Base-by-base conservation (phyloP, 805 yeast species). In the Pichia cephalocereana region DNA sequence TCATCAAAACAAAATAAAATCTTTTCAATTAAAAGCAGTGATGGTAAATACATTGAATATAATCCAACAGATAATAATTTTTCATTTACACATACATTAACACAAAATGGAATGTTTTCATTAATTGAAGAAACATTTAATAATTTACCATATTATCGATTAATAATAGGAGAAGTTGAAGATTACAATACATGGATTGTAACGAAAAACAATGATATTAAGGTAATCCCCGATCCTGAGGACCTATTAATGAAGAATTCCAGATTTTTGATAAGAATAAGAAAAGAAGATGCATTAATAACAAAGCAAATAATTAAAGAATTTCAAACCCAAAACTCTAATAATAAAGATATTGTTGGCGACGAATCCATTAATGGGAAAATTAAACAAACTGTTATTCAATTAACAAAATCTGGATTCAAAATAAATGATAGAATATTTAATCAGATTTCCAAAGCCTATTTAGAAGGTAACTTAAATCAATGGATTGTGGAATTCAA, bases 201-300 rank as follows among this genome's bases (percentile, higher is more conserved):
- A 12, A 34, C 37, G 10, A 34, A 34, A 15, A 34, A 34, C 6
- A 34, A 34, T 34, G 37, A 34, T 15, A 34, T 34, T 14, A 55
- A 55, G 37, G 52, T 65, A 8, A 63, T 65, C 4, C 46, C 57
- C 11, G 68, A 66, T 50, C 51, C 55, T 1, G 66, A 64, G 6
- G 58, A 62, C 46, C 26, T 65, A 8, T 40, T 64, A 10, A 50
- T 56, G 30, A 62, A 60, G 28, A 37, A 57, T 18, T 55, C 55
- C 38, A 37, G 46, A 12, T 62, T 59, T 42, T 47, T 51, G 1
- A 46, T 66, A 2, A 50, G 67, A 31, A 45, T 61, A 1, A 67
- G 65, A 40, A 55, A 57, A 1, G 50, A 50, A 23, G 60, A 66
- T 45, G 57, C 61, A 3, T 43, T 41, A 1, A 34, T 39, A 26